Conservation (phyloP, 768 basidiomycete species). For the Podaxis carcinomalis region DNA sequence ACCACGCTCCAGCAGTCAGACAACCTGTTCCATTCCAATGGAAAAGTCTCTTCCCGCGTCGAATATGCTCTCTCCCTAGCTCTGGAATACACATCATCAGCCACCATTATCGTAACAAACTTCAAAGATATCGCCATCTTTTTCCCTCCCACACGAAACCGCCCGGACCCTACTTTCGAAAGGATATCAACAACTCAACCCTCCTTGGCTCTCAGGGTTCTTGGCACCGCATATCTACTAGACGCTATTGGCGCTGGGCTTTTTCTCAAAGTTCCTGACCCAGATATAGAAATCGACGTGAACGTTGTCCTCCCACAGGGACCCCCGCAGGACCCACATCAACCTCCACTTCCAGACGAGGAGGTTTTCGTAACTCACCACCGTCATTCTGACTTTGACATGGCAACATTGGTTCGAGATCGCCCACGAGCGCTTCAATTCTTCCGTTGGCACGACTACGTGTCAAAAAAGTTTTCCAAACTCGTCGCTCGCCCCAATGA, state of each 20-base stretch:
- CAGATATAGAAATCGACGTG: not conserved
- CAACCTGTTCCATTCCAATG: constrained; percentile 7
- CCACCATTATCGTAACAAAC: constrained; percentile 12
- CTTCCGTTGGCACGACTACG: constrained; percentile 21
- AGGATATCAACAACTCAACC: constrained; percentile 12
- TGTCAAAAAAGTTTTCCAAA: constrained; percentile 13
- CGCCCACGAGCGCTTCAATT: constrained; percentile 21
- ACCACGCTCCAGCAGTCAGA: not conserved
- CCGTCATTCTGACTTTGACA: constrained; percentile 22
- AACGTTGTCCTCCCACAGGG: constrained; percentile 13
- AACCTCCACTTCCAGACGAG: constrained; percentile 17
- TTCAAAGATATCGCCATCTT: constrained; percentile 12
- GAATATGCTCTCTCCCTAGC: constrained; percentile 8
- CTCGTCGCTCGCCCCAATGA: constrained; percentile 16
- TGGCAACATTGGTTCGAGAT: constrained; percentile 18
- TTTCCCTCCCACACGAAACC: not conserved
- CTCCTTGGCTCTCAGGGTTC: constrained; percentile 14
- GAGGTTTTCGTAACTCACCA: constrained; percentile 17
- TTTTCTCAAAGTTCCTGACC: not conserved
- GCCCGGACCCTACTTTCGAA: constrained; percentile 10
- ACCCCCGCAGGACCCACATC: constrained; percentile 14
- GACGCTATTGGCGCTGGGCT: not conserved
- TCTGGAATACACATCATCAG: constrained; percentile 5
- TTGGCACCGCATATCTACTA: constrained; percentile 13
- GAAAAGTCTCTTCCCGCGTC: constrained; percentile 2